These are phyloP conservation scores for Leucocoprinus sp. DNA, from an alignment of 768 basidiomycete species.

Conservation along the genomic window DNA sequence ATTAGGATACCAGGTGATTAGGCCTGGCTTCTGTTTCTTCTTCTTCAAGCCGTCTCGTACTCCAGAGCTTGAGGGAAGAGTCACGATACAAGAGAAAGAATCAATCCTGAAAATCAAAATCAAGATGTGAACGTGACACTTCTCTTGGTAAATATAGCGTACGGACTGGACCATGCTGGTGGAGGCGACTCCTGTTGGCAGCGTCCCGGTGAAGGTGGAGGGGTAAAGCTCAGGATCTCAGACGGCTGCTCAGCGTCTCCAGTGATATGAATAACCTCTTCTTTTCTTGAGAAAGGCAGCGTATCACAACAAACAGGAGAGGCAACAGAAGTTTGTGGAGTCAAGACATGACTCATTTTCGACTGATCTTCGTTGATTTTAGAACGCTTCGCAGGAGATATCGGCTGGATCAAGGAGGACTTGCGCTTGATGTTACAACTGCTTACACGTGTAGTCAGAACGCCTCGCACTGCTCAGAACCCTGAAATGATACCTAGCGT, in stretches of 20 bases:
- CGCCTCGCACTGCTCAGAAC: constrained; percentile 2
- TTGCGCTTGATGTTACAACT: constrained; percentile 8
- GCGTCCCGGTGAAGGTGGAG: constrained; percentile 1
- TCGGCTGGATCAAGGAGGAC: background rate
- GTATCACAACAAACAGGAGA: background rate
- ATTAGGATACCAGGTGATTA: background rate
- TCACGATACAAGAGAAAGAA: constrained; percentile 6
- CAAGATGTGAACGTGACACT: background rate
- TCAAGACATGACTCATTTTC: background rate
- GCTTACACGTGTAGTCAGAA: constrained; percentile 4
- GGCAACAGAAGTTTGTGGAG: background rate
- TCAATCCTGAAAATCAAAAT: constrained; percentile 1
- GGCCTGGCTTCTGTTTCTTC: background rate
- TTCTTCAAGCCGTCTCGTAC: background rate
- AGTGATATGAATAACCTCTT: background rate
- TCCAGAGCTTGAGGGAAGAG: background rate
- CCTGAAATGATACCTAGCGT: constrained; percentile 1
- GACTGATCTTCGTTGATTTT: background rate
- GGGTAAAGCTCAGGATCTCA: constrained; percentile 6
- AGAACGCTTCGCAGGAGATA: constrained; percentile 10
- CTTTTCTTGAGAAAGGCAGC: background rate
- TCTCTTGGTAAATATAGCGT: constrained; percentile 1
- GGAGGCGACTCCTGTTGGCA: background rate
- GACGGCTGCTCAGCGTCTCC: constrained; percentile 3
- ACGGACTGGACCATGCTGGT: constrained; percentile 7